These are phyloP conservation scores for Platanus orientalis DNA, from an alignment of 164 flowering plant species.

Conservation along the genomic window DNA sequence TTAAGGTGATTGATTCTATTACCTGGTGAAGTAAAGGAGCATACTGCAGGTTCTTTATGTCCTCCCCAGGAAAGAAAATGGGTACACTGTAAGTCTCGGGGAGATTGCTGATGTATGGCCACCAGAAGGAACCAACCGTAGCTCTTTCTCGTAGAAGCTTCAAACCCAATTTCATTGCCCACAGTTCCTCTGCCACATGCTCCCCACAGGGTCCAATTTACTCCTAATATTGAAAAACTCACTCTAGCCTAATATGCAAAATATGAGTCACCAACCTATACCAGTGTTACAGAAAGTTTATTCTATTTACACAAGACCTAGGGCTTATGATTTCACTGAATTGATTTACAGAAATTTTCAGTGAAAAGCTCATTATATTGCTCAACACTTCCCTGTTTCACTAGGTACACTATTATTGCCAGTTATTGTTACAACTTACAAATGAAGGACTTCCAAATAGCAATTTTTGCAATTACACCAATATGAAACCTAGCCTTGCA, in stretches of 20 bases:
- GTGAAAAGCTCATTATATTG: conserved; percentile 1
- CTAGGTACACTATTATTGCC: background rate
- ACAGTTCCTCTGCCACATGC: conserved; percentile 97
- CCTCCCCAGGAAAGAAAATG: conserved; percentile 86
- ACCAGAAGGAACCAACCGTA: conserved; percentile 79
- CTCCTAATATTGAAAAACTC: conserved; percentile 55
- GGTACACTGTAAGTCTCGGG: conserved; percentile 86
- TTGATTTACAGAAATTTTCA: background rate
- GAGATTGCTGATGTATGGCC: conserved; percentile 98
- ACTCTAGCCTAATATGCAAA: conserved; percentile 47
- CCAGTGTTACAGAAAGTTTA: conserved; percentile 3
- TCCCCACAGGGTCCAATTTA: conserved; percentile 57
- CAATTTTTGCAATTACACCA: no score
- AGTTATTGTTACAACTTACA: no score
- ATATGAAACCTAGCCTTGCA: no score
- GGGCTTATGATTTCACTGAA: background rate
- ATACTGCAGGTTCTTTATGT: conserved; percentile 87
- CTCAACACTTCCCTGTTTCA: background rate
- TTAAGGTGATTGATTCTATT: conserved; percentile 11
- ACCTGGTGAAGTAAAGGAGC: conserved; percentile 96
- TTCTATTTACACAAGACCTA: background rate
- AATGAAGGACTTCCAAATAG: no score
- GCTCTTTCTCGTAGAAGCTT: conserved; percentile 94
- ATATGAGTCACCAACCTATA: conserved; percentile 39
- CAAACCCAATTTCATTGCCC: conserved; percentile 92